Evolutionary conservation across 2,329 filamentous ascomycete species (phyloP).

Genomic region (Claviceps capensis): DNA sequence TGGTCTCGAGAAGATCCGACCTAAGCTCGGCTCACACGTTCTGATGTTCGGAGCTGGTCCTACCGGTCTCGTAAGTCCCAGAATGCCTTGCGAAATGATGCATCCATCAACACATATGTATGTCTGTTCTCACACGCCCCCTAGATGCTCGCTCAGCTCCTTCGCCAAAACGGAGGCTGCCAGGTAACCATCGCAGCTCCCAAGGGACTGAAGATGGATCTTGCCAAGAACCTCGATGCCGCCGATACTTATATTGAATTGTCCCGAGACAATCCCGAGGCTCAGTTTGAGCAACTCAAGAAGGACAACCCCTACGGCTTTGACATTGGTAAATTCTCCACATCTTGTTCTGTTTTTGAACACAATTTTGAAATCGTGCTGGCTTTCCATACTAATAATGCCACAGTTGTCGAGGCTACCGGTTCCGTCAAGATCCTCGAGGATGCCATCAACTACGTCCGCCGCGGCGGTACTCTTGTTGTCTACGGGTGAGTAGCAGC

Average conservation of each 20-base stretch:
- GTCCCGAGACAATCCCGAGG: conserved; percentile 37
- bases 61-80: conserved; percentile 41
- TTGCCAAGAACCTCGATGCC: conserved; percentile 44
- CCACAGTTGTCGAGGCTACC: conserved; percentile 49
- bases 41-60: conserved; percentile 55
- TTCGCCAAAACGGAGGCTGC: conserved; percentile 52
- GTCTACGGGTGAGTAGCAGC: conserved; percentile 38
- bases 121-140: conserved; percentile 1
- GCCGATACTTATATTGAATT: conserved; percentile 41
- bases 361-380: too few relatives aligned
- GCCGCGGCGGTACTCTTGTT: conserved; percentile 56
- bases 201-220: conserved; percentile 55
- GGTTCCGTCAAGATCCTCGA: conserved; percentile 57
- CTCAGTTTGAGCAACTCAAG: conserved; percentile 49
- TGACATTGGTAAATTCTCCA: conserved; percentile 37
- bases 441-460: conserved; percentile 57
- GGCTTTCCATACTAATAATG: conserved; percentile 7
- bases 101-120: neutral
- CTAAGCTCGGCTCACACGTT: conserved; percentile 50
- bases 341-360: too few relatives aligned
- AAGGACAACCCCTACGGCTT: conserved; percentile 57
- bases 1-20: conserved; percentile 53
- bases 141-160: conserved; percentile 45
- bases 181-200: conserved; percentile 58
- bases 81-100: neutral